Base-by-base conservation (phyloP, 768 basidiomycete species). In the Gloeostereum incarnatum region DNA sequence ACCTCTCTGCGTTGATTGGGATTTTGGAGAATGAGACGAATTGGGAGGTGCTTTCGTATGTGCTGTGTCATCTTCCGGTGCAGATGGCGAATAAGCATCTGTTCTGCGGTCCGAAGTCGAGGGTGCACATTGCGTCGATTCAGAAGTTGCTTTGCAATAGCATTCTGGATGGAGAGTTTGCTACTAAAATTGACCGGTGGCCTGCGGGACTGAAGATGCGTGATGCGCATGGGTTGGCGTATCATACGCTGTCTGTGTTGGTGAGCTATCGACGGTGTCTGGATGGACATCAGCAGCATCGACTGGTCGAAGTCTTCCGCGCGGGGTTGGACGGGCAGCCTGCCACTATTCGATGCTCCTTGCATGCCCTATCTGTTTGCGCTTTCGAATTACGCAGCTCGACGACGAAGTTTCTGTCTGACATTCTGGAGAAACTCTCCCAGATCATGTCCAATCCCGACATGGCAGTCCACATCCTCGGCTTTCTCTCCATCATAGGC, bases 81-180 rank as follows among this genome's bases (percentile, higher is more conserved):
- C 92, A 98, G 53, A 70, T 98, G 7, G 68, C 86, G 41, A 98
- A 98, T 70, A 98, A 97, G 57, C 91, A 98, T 50, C 69, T 97
- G 37, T 93, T 96, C 57, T 96, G 93, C 52, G 96, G 96, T 1
- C 88, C 88, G 0, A 76, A 77, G 36, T 78, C 84, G 20, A 66
- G 78, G n/a, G 58, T 53, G 10, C 70, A 73, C 7, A 70, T 93
- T 16, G 63, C 75, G 4, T 67, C 62, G 34, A 59, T 97, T 23
- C 60, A 90, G 26, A 65, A 66, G n/a, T 54, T 68, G 19, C 59
- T 98, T 9, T 88, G 88, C 60, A 62, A 69, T 1, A 74, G 74
- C 1, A 70, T 93, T 21, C 59, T 74, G 14, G 68, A 63, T 9
- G 76, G 71, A 6, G 66, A 69, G 7, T 62, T 91, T 10, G 81